Percentiles rank a stretch among this genome's conserved stretches.
Evolutionary conservation across 768 basidiomycete genomes (phyloP).

Genomic region (Candolleomyces aberdarensis): DNA sequence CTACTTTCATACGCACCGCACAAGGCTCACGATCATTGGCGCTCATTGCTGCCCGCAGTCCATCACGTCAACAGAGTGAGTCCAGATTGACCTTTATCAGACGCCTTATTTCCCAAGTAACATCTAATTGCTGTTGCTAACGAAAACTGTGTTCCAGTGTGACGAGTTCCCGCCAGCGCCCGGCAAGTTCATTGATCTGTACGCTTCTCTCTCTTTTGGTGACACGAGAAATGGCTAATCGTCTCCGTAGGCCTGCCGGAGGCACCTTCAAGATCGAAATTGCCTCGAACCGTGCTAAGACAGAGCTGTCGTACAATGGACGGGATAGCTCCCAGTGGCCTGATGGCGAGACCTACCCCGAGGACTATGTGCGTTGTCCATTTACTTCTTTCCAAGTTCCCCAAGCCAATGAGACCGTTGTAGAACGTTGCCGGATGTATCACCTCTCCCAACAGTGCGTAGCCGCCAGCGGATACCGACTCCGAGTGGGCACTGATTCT

Average conservation of each 20-base stretch:
- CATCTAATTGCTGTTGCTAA: background rate
- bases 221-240: background rate
- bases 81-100: background rate
- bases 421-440: conserved; percentile 43
- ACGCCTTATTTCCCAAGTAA: background rate
- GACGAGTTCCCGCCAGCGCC: conserved; percentile 39
- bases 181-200: conserved; percentile 44
- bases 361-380: conserved; percentile 37
- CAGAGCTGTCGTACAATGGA: conserved; percentile 41
- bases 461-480: background rate
- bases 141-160: conserved; percentile 26
- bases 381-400: background rate
- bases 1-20: background rate
- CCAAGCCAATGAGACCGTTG: conserved; percentile 1
- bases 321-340: conserved; percentile 39
- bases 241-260: conserved; percentile 41
- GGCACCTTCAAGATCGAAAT: conserved; percentile 46
- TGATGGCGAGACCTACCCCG: conserved; percentile 41
- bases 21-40: background rate
- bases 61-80: conserved; percentile 34
- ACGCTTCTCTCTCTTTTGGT: conserved; percentile 12
- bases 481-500: background rate
- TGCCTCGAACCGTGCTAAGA: conserved; percentile 46
- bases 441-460: conserved; percentile 45
- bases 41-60: conserved; percentile 21